phyloP scores from a whole-genome alignment of 2,329 filamentous ascomycete genomes.

The Penicillium aurantiogriseum region DNA sequence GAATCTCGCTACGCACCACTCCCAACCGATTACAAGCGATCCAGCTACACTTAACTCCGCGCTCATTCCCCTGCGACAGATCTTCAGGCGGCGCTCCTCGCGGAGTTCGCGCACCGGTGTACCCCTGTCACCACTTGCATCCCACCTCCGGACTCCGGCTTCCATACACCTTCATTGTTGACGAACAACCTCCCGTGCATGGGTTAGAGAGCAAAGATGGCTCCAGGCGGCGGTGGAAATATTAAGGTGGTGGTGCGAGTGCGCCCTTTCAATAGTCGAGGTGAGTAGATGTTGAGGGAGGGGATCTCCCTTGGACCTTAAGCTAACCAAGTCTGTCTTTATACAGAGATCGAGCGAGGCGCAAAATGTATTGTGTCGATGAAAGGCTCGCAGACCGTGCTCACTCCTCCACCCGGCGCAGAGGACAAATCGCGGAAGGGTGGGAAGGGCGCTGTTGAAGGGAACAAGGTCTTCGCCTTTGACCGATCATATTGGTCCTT shows the following conservation, averaged over 20 bases:
- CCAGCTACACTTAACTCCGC: neutral
- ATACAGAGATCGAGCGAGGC: slow-evolving; percentile 77
- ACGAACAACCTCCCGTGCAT: slow-evolving; percentile 31
- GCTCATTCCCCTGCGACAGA: slow-evolving; percentile 14
- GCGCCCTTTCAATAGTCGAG: slow-evolving; percentile 93
- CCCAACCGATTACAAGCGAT: slow-evolving; percentile 7
- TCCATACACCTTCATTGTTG: slow-evolving; percentile 14
- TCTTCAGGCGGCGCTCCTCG: slow-evolving; percentile 30
- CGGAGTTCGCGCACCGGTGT: slow-evolving; percentile 35
- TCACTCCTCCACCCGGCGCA: slow-evolving; percentile 68
- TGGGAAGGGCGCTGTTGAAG: slow-evolving; percentile 64
- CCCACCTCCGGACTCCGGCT: slow-evolving; percentile 13
- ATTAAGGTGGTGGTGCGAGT: slow-evolving; percentile 99
- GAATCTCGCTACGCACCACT: slow-evolving; percentile 15
- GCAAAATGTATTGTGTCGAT: slow-evolving; percentile 98
- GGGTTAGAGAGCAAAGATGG: slow-evolving; percentile 53
- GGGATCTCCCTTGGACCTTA: neutral
- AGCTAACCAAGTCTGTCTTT: slow-evolving; percentile 9
- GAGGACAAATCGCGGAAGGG: slow-evolving; percentile 53
- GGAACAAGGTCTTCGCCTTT: slow-evolving; percentile 86
- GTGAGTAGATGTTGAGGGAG: slow-evolving; percentile 48
- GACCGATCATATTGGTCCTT: slow-evolving; percentile 99
- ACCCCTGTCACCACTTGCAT: slow-evolving; percentile 23
- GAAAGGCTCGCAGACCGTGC: slow-evolving; percentile 86
- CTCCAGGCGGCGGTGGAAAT: slow-evolving; percentile 78